Evolutionary conservation across 129 eudicot genomes (phyloP).

Genomic region (Arctium lappa): DNA sequence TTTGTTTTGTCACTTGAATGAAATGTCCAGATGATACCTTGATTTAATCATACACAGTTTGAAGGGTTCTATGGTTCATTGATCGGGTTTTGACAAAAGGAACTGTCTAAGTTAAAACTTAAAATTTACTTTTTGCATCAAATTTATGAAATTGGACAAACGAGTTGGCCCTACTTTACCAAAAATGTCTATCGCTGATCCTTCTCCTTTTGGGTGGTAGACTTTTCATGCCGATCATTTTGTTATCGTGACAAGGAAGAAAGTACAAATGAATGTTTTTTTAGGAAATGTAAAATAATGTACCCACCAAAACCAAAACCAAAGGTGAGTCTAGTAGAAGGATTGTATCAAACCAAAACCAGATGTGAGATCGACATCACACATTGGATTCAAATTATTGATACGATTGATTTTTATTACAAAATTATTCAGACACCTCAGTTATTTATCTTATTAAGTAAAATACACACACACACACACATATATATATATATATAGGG

Average conservation of each 20-base stretch:
- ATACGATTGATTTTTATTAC: background rate
- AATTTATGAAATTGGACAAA: background rate
- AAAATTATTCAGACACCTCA: background rate
- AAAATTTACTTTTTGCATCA: background rate
- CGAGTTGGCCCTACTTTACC: background rate
- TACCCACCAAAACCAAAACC: background rate
- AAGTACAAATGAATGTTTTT: too few relatives aligned
- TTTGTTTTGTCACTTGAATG: too few relatives aligned
- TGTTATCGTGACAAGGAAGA: too few relatives aligned
- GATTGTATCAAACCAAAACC: background rate
- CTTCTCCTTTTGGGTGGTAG: background rate
- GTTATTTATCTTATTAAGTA: too few relatives aligned
- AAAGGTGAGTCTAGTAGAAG: too few relatives aligned
- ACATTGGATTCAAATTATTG: background rate
- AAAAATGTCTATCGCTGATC: too few relatives aligned
- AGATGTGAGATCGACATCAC: background rate
- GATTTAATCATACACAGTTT: too few relatives aligned
- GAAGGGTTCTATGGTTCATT: background rate
- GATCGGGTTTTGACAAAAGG: background rate
- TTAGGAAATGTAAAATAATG: too few relatives aligned
- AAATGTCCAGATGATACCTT: background rate
- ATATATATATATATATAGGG: too few relatives aligned
- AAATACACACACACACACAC: too few relatives aligned
- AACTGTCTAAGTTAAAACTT: background rate
- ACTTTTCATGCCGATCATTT: background rate